phyloP scores from a whole-genome alignment of 129 eudicot genomes.

The Flaveria linearis region DNA sequence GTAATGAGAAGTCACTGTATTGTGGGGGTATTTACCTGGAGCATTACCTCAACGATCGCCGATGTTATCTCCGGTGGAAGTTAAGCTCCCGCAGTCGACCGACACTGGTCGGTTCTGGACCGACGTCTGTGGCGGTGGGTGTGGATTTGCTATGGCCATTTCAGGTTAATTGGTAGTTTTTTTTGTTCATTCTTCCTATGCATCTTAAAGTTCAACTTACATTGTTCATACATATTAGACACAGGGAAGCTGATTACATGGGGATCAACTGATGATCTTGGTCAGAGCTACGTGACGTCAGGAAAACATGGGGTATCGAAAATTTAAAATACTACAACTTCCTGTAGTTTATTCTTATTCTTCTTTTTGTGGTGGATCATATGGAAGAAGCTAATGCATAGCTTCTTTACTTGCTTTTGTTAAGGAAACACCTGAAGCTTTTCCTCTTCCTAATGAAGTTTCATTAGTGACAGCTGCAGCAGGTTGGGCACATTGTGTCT shows the following conservation, averaged over 20 bases:
- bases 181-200: no score
- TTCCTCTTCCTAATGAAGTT: slow-evolving; percentile 77
- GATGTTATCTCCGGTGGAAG: slow-evolving; percentile 73
- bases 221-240: slow-evolving; percentile 35
- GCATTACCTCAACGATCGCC: slow-evolving; percentile 92
- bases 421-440: slow-evolving; percentile 97
- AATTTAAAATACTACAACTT: slow-evolving; percentile 5
- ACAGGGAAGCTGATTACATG: slow-evolving; percentile 90
- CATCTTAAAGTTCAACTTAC: no score
- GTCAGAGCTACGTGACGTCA: slow-evolving; percentile 93
- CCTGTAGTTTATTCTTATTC: not conserved
- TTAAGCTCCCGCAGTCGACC: slow-evolving; percentile 54
- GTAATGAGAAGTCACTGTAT: slow-evolving; percentile 34
- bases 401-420: slow-evolving; percentile 20
- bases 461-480: slow-evolving; percentile 80
- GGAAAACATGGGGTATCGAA: slow-evolving; percentile 92
- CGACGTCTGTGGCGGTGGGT: slow-evolving; percentile 93
- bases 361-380: slow-evolving; percentile 4
- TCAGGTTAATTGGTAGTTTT: slow-evolving; percentile 43
- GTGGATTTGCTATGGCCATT: slow-evolving; percentile 95
- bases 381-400: not conserved
- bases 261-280: slow-evolving; percentile 98
- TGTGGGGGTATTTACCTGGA: slow-evolving; percentile 98
- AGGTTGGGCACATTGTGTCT: slow-evolving; percentile 98
- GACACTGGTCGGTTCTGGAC: slow-evolving; percentile 55